Percentiles rank a stretch among this genome's conserved stretches.
phyloP scores from a whole-genome alignment of 352 stramenopile species.

The Blastocystis sp. region DNA sequence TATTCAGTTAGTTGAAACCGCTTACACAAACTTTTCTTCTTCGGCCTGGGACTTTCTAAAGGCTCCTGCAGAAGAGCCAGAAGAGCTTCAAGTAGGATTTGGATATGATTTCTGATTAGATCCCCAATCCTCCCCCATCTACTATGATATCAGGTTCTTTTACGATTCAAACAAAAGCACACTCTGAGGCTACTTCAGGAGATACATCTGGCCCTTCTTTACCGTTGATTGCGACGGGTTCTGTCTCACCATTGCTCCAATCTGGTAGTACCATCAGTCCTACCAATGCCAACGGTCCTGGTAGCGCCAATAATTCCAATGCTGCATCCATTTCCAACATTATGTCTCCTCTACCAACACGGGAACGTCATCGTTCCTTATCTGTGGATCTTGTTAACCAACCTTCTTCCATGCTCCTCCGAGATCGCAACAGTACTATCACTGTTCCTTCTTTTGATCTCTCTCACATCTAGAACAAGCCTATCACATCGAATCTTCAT shows the following conservation, averaged over 20 bases:
- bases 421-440: slow-evolving; percentile 20
- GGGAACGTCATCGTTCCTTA: not conserved
- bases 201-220: not conserved
- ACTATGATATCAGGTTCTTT: not conserved
- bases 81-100: not conserved
- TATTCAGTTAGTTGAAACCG: not conserved
- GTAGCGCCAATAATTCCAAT: not conserved
- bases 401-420: not conserved
- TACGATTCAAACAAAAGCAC: not conserved
- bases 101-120: not conserved
- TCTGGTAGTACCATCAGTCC: not conserved
- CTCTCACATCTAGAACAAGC: slow-evolving; percentile 12
- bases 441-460: not conserved
- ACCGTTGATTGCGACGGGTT: not conserved
- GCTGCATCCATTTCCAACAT: not conserved
- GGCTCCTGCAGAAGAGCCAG: not conserved
- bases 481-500: not conserved
- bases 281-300: not conserved
- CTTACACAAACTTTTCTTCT: not conserved
- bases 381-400: slow-evolving; percentile 58
- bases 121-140: not conserved
- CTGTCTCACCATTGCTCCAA: not conserved
- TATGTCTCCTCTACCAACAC: not conserved
- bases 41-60: slow-evolving; percentile 5
- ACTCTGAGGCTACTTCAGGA: not conserved